A percentile compares a stretch with the other conserved stretches of the same genome.
phyloP scores from a whole-genome alignment of 2,329 filamentous ascomycete genomes.

The Fusarium sp. region DNA sequence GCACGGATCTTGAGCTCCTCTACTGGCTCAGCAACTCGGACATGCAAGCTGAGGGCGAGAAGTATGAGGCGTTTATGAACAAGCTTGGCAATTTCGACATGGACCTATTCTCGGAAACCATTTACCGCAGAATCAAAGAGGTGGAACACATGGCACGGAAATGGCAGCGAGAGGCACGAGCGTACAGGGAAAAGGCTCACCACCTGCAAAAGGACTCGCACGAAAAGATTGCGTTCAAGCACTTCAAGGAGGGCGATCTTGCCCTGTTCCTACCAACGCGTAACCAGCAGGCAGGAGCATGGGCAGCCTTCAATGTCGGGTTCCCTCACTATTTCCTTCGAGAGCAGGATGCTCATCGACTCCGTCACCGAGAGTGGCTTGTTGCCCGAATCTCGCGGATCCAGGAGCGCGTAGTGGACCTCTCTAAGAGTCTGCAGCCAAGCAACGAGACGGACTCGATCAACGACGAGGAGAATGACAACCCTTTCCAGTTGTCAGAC shows the following conservation, averaged over 20 bases:
- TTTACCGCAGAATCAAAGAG: conserved; percentile 91
- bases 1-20: conserved; percentile 76
- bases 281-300: conserved; percentile 93
- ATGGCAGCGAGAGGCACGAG: conserved; percentile 87
- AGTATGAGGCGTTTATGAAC: conserved; percentile 79
- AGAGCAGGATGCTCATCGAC: conserved; percentile 88
- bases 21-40: conserved; percentile 83
- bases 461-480: conserved; percentile 83
- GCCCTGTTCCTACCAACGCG: conserved; percentile 93
- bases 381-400: conserved; percentile 91
- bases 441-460: conserved; percentile 61
- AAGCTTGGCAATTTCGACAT: conserved; percentile 83
- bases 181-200: conserved; percentile 89
- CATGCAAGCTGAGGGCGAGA: conserved; percentile 72
- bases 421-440: conserved; percentile 78
- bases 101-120: conserved; percentile 83
- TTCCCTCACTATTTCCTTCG: conserved; percentile 97
- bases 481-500: conserved; percentile 96
- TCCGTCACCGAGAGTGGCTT: conserved; percentile 92
- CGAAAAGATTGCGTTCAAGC: conserved; percentile 94
- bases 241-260: conserved; percentile 96
- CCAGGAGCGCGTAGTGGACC: conserved; percentile 91
- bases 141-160: conserved; percentile 93
- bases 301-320: conserved; percentile 98
- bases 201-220: conserved; percentile 84